Evolutionary conservation across 306 rosid species (phyloP), one percentile per base, ranked within the genome.

Genomic region (Citrullus amarus): DNA sequence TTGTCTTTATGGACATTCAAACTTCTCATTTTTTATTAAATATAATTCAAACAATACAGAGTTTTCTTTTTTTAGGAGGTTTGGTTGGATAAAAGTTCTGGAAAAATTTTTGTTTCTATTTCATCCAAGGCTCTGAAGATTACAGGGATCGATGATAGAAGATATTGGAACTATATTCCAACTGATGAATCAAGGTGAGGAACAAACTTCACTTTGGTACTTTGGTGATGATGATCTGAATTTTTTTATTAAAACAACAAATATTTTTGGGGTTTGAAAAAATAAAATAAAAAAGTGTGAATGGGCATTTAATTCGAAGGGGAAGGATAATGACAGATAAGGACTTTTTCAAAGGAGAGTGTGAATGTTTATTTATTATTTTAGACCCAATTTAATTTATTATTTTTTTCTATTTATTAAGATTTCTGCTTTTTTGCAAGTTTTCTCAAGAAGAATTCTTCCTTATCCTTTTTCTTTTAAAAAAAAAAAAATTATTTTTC

Each of bases 71-170:
- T 13, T 7, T 67, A 93, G 98, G 94, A 91, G 82, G 67, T 85
- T 73, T 89, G 90, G 96, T 65, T 93, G 89, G 91, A 93, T 22
- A 89, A 86, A 87, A 46, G 63, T 16, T 81, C 84, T 72, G 96
- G 90, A 15, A 88, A 88, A 79, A 83, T 82, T 80, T 90, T 83
- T 79, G 17, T 92, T 83, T 78, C 88, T 39, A 87, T 93, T 53
- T 93, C 97, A 15, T 85, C 97, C 0, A 92, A 84, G 82, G 89
- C 91, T 3, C 80, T 93, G 80, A 88, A 86, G 84, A 92, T 93
- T 34, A 93, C 97, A 0, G 97, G 97, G 81, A 92, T 93, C 39
- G 93, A 89, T 32, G 98, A 93, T 77, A 87, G 98, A 84, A 89
- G 98, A 88, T 93, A 92, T 81, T 90, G 98, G 98, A 93, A 73